Base-by-base conservation (phyloP, 2,329 filamentous ascomycete species). In the Cadophora luteo-olivacea region DNA sequence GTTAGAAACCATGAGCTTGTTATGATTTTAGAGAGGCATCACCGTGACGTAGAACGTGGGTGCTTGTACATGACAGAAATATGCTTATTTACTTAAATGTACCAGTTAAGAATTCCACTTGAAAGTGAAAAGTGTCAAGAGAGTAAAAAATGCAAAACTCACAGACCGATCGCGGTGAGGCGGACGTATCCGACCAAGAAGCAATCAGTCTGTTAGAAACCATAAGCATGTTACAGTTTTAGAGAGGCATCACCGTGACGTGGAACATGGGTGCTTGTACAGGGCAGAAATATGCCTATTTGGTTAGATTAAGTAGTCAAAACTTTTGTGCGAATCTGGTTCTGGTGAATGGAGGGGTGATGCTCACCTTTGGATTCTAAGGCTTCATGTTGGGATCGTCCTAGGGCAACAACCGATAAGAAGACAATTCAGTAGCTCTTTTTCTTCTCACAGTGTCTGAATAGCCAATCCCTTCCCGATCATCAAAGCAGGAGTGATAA, bases 161-260 rank as follows among this genome's bases (percentile, higher is more conserved):
- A 8, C 19, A 7, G 45, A 49, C 45, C 12, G 19, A n/a, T 49
- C 45, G 45, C 45, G 45, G n/a, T 49, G 45, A 49, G 45, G 45
- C 45, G n/a, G 45, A 49, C 19, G 45, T 49, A 49, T n/a, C 45
- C 45, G 45, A 49, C 45, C 45, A 22, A 49, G 45, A 49, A 49
- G 45, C 45, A 19, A 49, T 7, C 45, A 49, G 45, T n/a, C 45
- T 49, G 45, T 22, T 49, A 49, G 45, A 49, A 49, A n/a, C 45
- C 45, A 49, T 49, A 9, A 49, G 45, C 45, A 7, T 49, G 45
- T 49, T 9, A 14, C 22, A 19, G 22, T 49, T 49, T 49, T 49
- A 49, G n/a, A 49, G 45, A 22, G 45, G 45, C 45, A 49, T 49
- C 45, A 49, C 45, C 45, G 45, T 49, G n/a, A 49, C 45, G n/a